These are phyloP conservation scores for Eucalyptus coolabah DNA, from an alignment of 345 rosid genomes.

Conservation along the genomic window DNA sequence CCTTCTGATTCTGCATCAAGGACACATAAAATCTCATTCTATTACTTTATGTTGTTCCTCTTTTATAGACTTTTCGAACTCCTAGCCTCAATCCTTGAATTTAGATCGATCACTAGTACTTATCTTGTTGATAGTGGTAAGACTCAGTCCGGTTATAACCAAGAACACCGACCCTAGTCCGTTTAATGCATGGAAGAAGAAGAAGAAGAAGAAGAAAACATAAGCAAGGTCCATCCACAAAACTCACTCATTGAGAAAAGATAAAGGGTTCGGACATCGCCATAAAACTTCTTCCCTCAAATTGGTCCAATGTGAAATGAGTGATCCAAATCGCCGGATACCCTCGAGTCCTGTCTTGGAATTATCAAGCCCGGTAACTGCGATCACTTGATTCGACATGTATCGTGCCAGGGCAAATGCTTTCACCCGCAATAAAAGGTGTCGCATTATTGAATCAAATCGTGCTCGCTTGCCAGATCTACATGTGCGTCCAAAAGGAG, in stretches of 20 bases:
- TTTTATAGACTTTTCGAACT: not conserved
- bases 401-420: not conserved
- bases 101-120: not conserved
- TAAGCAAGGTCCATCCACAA: not conserved
- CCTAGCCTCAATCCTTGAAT: not conserved
- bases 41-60: not conserved
- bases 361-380: not conserved
- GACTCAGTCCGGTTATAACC: not conserved
- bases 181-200: not conserved
- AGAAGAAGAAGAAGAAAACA: not conserved
- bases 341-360: not conserved
- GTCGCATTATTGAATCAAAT: not conserved
- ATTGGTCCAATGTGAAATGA: not conserved
- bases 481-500: not conserved
- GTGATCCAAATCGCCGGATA: not conserved
- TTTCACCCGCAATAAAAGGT: not conserved
- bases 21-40: not conserved
- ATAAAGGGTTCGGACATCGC: not conserved
- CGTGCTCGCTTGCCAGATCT: not conserved
- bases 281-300: not conserved
- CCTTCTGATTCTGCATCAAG: not conserved
- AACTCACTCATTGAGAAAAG: not conserved
- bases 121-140: not conserved
- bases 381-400: not conserved
- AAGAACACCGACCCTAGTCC: not conserved